Base-by-base conservation (phyloP, 2,329 filamentous ascomycete species). In the Helicocarpus griseus region DNA sequence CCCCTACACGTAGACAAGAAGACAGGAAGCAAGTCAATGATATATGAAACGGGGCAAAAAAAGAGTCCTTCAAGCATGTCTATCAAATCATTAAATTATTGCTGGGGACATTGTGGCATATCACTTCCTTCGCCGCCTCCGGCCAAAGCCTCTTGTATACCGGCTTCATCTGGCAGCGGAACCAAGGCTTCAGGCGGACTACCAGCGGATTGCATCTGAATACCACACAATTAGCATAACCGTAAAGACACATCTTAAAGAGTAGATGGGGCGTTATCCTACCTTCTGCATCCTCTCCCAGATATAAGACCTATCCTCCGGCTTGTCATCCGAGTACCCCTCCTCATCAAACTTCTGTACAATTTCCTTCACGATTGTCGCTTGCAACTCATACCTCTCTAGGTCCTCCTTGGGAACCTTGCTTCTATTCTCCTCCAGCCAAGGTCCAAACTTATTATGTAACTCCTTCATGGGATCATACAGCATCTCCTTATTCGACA, bases 391-490 rank as follows among this genome's bases (percentile, higher is more conserved):
- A 66, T 94, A 97, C 53, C 89, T 76, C 64, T 82, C 80, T 65
- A 89, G 67, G 62, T 97, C 91, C 46, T 86, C 87, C 48, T 69
- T 70, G 0, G 78, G 69, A 2, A 83, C 71, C 48, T 82, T 83
- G 0, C 58, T 63, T 22, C 74, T 81, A 67, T 96, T 91, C 70
- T 87, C 85, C 61, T 80, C 79, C 66, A 98, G 77, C 91, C 93
- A 98, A 2, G 72, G 82, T 0, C 90, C 91, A 64, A 93, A 98
- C 69, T 96, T 97, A 49, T 88, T 85, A 67, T 95, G 75, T 45
- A 98, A 75, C 71, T 98, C 93, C 74, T 95, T 95, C 89, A 98
- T 96, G 2, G 93, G 93, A 72, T 98, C 91, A 66, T 97, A 97
- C 48, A 98, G 72, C 56, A 98, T 96, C 60, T 97, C 93, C 74